Evolutionary conservation across 495 filamentous ascomycete species (phyloP).

Genomic region (Podospora comata): DNA sequence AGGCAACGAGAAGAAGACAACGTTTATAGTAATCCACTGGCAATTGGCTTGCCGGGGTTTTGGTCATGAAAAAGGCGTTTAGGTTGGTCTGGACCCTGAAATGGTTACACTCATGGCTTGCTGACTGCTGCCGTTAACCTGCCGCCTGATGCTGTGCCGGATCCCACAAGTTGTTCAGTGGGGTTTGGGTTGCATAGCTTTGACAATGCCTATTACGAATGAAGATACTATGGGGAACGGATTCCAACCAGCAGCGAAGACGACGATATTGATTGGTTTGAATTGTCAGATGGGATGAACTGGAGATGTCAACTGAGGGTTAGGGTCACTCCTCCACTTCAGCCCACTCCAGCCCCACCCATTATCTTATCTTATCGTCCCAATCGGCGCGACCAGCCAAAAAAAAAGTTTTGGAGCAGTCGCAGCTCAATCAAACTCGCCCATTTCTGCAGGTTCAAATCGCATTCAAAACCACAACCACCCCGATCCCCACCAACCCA

Average conservation of each 20-base stretch:
- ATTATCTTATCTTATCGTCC: constrained; percentile 4
- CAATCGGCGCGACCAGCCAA: constrained; percentile 1
- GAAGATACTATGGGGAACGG: not conserved
- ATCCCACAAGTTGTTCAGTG: not conserved
- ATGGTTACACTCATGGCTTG: not conserved
- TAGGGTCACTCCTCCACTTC: not conserved
- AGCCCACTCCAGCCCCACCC: not conserved
- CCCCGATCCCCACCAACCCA: constrained; percentile 3
- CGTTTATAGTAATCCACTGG: not conserved
- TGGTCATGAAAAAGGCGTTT: not conserved
- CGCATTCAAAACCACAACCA: not conserved
- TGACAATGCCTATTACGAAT: not conserved
- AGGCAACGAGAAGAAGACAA: not conserved
- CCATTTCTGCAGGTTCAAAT: not conserved
- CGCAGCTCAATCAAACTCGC: not conserved
- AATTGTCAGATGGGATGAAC: not conserved
- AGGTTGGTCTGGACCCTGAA: not conserved
- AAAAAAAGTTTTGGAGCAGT: constrained; percentile 3
- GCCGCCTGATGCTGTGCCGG: not conserved
- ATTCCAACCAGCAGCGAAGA: not conserved
- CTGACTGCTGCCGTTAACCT: not conserved
- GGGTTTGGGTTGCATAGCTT: not conserved
- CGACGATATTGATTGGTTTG: not conserved
- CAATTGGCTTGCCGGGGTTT: not conserved
- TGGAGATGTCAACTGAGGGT: not conserved